Percentiles rank a stretch among this genome's conserved stretches.
Conservation (phyloP, 2,329 filamentous ascomycete species). For the Epichloe bromicola region DNA sequence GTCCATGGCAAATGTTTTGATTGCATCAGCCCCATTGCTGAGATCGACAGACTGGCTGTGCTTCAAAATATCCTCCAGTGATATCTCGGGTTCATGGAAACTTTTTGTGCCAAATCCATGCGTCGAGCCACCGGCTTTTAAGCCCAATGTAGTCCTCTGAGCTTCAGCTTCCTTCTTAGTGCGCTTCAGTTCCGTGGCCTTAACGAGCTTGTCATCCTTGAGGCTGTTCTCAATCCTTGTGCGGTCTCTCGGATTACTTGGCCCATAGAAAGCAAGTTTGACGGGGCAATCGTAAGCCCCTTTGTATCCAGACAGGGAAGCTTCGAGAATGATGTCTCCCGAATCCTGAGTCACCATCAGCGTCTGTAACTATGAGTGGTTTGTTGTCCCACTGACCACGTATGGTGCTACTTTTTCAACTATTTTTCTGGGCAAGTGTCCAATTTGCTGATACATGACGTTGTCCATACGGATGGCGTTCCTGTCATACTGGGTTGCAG, state of each 20-base stretch:
- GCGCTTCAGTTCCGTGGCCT: slow-evolving; percentile 40
- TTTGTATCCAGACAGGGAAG: slow-evolving; percentile 53
- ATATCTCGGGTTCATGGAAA: slow-evolving; percentile 25
- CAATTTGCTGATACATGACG: slow-evolving; percentile 61
- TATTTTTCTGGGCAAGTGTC: slow-evolving; percentile 56
- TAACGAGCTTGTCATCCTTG: slow-evolving; percentile 51
- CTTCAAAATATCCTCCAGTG: slow-evolving; percentile 50
- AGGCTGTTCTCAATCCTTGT: slow-evolving; percentile 46
- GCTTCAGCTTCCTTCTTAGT: slow-evolving; percentile 40
- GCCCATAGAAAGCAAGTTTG: slow-evolving; percentile 55
- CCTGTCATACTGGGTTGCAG: slow-evolving; percentile 39
- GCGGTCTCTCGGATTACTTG: slow-evolving; percentile 39
- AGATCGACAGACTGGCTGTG: slow-evolving; percentile 56
- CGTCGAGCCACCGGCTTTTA: slow-evolving; percentile 26
- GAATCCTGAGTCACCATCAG: slow-evolving; percentile 30
- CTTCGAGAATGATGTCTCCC: slow-evolving; percentile 52
- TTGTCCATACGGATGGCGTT: slow-evolving; percentile 75
- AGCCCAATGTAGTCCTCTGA: slow-evolving; percentile 30
- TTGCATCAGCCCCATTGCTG: slow-evolving; percentile 47
- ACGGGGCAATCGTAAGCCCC: slow-evolving; percentile 60
- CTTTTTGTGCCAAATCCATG: slow-evolving; percentile 20
- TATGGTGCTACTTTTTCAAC: slow-evolving; percentile 63
- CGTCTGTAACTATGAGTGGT: not conserved
- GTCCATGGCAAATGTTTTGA: slow-evolving; percentile 57
- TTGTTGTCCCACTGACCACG: slow-evolving; percentile 34